phyloP scores from a whole-genome alignment of 495 filamentous ascomycete species.

The Hypoxylon crocopeplum region DNA sequence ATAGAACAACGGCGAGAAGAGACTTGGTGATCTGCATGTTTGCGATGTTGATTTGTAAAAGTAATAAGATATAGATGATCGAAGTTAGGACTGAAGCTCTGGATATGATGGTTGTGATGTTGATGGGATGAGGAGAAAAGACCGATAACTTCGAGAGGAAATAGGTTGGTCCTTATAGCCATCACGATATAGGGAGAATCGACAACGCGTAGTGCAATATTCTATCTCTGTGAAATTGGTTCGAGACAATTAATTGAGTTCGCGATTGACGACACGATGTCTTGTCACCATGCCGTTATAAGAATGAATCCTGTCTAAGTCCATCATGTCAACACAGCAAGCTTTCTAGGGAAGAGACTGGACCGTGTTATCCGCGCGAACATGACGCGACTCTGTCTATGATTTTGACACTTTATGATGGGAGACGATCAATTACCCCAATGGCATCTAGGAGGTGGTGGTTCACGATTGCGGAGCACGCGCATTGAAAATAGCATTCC shows the following conservation, averaged over 20 bases:
- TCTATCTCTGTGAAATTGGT: too few species aligned
- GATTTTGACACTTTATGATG: neutral
- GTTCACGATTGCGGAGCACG: neutral
- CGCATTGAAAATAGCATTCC: neutral
- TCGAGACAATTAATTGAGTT: conserved; percentile 21
- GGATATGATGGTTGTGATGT: too few species aligned
- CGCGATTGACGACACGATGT: conserved; percentile 33
- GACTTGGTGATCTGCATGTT: conserved; percentile 37
- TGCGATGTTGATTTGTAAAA: neutral
- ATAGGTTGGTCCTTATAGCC: conserved; percentile 14
- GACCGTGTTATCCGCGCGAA: neutral
- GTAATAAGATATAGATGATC: neutral
- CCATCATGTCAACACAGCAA: neutral
- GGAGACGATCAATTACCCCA: neutral
- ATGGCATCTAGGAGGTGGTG: conserved; percentile 11
- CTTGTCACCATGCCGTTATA: neutral
- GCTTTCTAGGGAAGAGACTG: neutral
- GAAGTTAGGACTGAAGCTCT: too few species aligned
- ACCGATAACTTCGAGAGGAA: neutral
- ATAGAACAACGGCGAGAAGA: conserved; percentile 35
- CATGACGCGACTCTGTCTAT: conserved; percentile 22
- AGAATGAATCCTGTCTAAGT: neutral
- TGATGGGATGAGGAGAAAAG: neutral
- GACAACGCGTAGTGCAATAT: neutral
- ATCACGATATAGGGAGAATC: neutral